Percentiles rank a stretch among this genome's conserved stretches.
phyloP scores from a whole-genome alignment of 768 basidiomycete genomes.

The Russula virescens region DNA sequence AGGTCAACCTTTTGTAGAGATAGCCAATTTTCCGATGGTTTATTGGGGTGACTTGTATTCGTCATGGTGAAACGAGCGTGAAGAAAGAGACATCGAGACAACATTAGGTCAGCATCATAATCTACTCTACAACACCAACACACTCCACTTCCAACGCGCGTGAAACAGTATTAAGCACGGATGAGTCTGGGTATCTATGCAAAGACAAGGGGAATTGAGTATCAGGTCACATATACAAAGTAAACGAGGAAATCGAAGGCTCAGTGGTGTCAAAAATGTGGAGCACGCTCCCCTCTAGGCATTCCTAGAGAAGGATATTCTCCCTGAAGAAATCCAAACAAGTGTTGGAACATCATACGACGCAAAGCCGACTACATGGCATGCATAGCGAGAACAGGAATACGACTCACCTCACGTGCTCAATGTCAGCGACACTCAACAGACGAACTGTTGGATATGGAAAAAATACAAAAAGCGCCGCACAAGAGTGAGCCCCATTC shows the following conservation, averaged over 20 bases:
- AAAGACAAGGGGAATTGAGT: neutral
- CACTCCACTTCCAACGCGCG: too few species aligned
- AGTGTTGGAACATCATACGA: slow-evolving; percentile 51
- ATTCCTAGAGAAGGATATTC: slow-evolving; percentile 46
- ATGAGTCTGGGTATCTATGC: neutral
- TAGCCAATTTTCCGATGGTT: slow-evolving; percentile 18
- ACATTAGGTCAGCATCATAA: slow-evolving; percentile 11
- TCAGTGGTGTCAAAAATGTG: slow-evolving; percentile 56
- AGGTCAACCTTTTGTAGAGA: slow-evolving; percentile 17
- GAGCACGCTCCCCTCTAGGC: slow-evolving; percentile 54
- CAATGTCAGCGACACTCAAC: slow-evolving; percentile 33
- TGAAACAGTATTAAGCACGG: too few species aligned
- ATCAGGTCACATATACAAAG: neutral
- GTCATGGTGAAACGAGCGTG: neutral
- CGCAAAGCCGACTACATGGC: slow-evolving; percentile 11
- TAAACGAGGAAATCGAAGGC: neutral
- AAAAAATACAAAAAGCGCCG: slow-evolving; percentile 55
- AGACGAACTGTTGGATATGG: slow-evolving; percentile 31
- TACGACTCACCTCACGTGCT: slow-evolving; percentile 10
- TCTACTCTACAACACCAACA: too few species aligned
- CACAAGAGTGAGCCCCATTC: slow-evolving; percentile 90
- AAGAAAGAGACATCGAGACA: too few species aligned
- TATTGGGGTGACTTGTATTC: neutral
- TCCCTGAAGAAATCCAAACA: slow-evolving; percentile 92
- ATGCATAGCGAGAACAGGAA: slow-evolving; percentile 6